Conservation (phyloP, 805 yeast species). For the Monosporozyma aquatica region DNA sequence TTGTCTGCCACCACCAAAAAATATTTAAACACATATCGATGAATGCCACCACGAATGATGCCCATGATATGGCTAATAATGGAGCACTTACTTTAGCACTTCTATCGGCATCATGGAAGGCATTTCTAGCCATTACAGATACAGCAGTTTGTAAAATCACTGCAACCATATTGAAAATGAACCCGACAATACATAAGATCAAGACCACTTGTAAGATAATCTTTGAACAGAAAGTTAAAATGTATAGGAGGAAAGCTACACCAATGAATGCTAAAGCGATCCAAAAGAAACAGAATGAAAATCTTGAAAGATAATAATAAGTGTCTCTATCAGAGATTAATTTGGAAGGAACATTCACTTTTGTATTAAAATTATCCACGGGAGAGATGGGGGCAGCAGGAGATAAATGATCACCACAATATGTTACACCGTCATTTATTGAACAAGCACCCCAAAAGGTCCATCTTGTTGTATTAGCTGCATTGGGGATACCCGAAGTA, state of each 20-base stretch:
- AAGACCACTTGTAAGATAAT: conserved; percentile 47
- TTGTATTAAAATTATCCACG: conserved; percentile 57
- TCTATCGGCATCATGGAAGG: conserved; percentile 44
- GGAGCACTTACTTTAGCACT: conserved; percentile 46
- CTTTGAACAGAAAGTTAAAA: conserved; percentile 48
- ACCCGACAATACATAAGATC: conserved; percentile 42
- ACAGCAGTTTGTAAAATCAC: conserved; percentile 70
- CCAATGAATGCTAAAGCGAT: conserved; percentile 54
- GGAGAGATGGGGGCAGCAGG: conserved; percentile 75
- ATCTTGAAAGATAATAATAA: conserved; percentile 57
- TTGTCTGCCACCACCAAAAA: conserved; percentile 3
- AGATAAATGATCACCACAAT: conserved; percentile 29
- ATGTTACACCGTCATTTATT: conserved; percentile 12
- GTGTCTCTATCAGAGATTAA: conserved; percentile 47
- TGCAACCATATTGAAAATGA: conserved; percentile 50
- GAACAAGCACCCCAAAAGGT: conserved; percentile 73
- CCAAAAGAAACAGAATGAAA: conserved; percentile 54
- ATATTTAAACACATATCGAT: conserved; percentile 7
- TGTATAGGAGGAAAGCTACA: conserved; percentile 46
- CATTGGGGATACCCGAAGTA: conserved; percentile 45
- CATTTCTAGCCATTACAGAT: conserved; percentile 61
- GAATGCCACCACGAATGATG: conserved; percentile 41
- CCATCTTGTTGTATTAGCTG: conserved; percentile 55
- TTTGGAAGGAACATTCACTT: conserved; percentile 41
- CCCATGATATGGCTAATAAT: conserved; percentile 61